Conservation (phyloP, 2,329 filamentous ascomycete species). For the Pochonia chlamydosporia region DNA sequence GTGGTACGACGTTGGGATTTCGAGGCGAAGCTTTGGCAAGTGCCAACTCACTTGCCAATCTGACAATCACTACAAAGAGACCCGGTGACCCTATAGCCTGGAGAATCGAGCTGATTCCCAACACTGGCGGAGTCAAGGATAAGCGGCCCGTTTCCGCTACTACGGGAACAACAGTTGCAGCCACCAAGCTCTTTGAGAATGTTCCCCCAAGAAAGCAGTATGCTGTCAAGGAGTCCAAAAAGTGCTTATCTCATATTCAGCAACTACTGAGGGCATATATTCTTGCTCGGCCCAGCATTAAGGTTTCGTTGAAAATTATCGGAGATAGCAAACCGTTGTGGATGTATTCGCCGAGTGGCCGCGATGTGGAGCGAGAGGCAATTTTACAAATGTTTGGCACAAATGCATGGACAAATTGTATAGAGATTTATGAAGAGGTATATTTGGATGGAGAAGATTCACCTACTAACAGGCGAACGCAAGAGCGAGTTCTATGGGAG, state of each 20-base stretch:
- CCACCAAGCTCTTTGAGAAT: constrained; percentile 51
- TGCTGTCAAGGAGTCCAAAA: constrained; percentile 51
- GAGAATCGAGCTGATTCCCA: constrained; percentile 34
- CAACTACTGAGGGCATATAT: constrained; percentile 58
- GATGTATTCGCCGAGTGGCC: constrained; percentile 54
- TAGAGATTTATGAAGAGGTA: constrained; percentile 24
- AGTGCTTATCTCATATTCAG: constrained; percentile 52
- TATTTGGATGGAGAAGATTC: not conserved
- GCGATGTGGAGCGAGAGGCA: constrained; percentile 48
- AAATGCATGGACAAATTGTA: constrained; percentile 49
- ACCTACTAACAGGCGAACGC: not conserved
- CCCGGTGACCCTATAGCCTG: constrained; percentile 54
- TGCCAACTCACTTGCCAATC: constrained; percentile 51
- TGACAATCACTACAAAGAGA: constrained; percentile 60
- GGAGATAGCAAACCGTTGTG: constrained; percentile 48
- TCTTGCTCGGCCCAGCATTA: constrained; percentile 58
- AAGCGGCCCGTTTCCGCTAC: constrained; percentile 42
- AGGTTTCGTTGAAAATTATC: constrained; percentile 53
- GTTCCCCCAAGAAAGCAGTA: constrained; percentile 59
- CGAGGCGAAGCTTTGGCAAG: constrained; percentile 69
- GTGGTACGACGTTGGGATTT: constrained; percentile 63
- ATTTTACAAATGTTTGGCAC: constrained; percentile 57
- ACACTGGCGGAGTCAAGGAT: constrained; percentile 23
- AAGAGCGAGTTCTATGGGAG: constrained; percentile 10
- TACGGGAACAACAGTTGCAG: constrained; percentile 63